These are phyloP conservation scores for Melampsora americana DNA, from an alignment of 1,284 basidiomycete genomes.

Conservation along the genomic window DNA sequence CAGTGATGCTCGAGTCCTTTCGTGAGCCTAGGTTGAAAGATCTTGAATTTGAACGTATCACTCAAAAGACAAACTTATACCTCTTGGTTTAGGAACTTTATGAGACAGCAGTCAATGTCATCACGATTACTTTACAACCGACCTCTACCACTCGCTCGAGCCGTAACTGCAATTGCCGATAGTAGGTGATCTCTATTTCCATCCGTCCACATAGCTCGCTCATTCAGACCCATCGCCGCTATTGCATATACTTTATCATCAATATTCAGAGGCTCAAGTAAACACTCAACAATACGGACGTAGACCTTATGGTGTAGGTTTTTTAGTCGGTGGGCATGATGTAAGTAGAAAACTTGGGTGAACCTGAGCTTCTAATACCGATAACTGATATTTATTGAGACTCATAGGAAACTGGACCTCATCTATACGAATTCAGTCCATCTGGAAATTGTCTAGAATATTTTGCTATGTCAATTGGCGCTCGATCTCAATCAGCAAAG, in stretches of 20 bases:
- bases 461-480: conserved; percentile 97
- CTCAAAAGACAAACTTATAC: background rate
- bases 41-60: background rate
- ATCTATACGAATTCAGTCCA: conserved; percentile 96
- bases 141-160: conserved; percentile 85
- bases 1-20: conserved; percentile 92
- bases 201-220: background rate
- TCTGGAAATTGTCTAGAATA: conserved; percentile 98
- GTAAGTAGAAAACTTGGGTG: conserved; percentile 50
- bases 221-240: background rate
- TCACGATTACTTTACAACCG: conserved; percentile 92
- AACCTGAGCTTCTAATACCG: background rate
- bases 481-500: conserved; percentile 94
- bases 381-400: background rate
- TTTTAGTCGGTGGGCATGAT: conserved; percentile 94
- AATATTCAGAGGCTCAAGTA: conserved; percentile 79
- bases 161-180: conserved; percentile 90
- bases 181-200: conserved; percentile 60
- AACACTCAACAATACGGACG: conserved; percentile 99
- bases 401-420: conserved; percentile 74
- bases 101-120: conserved; percentile 97
- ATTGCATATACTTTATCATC: background rate
- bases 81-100: conserved; percentile 73
- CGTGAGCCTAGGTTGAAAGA: conserved; percentile 60
- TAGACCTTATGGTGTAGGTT: conserved; percentile 96